Base-by-base conservation (phyloP, 2,329 filamentous ascomycete genomes). In the Cadophora luteo-olivacea region DNA sequence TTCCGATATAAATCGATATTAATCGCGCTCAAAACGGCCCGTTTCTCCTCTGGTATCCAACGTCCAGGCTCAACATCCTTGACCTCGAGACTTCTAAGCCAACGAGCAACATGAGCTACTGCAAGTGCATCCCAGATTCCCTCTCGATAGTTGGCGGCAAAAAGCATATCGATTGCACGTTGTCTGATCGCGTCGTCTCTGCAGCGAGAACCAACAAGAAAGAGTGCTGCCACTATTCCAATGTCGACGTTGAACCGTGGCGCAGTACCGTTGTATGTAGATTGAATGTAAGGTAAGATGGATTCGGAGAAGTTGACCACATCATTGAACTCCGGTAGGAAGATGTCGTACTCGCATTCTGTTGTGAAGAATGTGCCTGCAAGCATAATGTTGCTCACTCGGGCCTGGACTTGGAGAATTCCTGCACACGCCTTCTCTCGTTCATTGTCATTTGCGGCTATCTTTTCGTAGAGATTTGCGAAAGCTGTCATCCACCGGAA, bases 301-400 rank as follows among this genome's bases (percentile, higher is more conserved):
- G 25, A 60, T 45, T 65, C 61, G 11, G 62, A 62, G 1, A 68
- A 55, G 14, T 45, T 52, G 29, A 70, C 65, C 7, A 72, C 64
- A 6, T 60, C 54, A 6, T 32, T 66, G 49, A 72, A 72, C 19
- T 72, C 69, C 2, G 65, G 67, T 19, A 63, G 52, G 48, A 70
- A 70, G 25, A 61, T 51, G 60, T 70, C 70, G 65, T 72, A 72
- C 36, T 60, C 62, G 33, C 48, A 70, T 61, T 70, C 69, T 32
- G 64, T 65, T 3, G 41, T 66, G 45, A 72, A 70, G 33, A 70
- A 66, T 7, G 66, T 60, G 7, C 64, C 66, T 16, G 67, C 65
- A n/a, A 69, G 65, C 69, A 68, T 67, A 29, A 72, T 71, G 19
- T 70, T 57, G 33, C 55, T 69, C 0, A 65, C n/a, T 22, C 45